These are phyloP conservation scores for Ceratocystis smalleyi DNA, from an alignment of 2,329 filamentous ascomycete species.

Conservation along the genomic window DNA sequence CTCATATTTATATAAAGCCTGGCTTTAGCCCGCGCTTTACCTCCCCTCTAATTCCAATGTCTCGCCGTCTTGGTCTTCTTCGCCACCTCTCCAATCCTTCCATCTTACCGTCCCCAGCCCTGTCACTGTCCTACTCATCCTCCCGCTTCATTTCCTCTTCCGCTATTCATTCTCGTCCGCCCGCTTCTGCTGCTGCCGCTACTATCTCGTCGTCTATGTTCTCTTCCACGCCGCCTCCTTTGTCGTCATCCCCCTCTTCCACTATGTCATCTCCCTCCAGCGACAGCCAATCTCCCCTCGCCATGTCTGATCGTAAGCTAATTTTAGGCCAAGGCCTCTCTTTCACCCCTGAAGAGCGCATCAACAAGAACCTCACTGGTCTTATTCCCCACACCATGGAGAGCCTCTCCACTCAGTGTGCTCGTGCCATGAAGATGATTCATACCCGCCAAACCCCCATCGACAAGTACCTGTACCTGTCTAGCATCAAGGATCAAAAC, in stretches of 20 bases:
- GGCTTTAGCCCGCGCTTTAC: conserved; percentile 2
- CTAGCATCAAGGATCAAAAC: conserved; percentile 58
- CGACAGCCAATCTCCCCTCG: background rate
- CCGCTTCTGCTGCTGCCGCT: conserved; percentile 2
- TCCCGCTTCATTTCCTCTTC: conserved; percentile 16
- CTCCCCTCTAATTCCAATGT: conserved; percentile 7
- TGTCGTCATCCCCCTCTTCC: background rate
- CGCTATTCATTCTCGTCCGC: conserved; percentile 6
- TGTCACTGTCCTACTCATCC: background rate
- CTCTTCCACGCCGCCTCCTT: background rate
- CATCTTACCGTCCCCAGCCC: background rate
- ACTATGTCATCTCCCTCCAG: conserved; percentile 2
- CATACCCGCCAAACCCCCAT: conserved; percentile 51
- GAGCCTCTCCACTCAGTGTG: conserved; percentile 43
- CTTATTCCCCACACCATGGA: conserved; percentile 50
- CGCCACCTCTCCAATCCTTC: conserved; percentile 7
- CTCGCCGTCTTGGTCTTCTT: conserved; percentile 12
- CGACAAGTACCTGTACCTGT: conserved; percentile 75
- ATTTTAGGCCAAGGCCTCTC: conserved; percentile 36
- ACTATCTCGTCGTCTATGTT: conserved; percentile 4
- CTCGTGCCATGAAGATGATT: conserved; percentile 59
- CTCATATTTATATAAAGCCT: conserved; percentile 13
- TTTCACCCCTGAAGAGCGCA: conserved; percentile 48
- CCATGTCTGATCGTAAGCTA: conserved; percentile 14
- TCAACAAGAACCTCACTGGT: conserved; percentile 49